Evolutionary conservation across 148 eudicot genomes (phyloP), one percentile per base, ranked within the genome.

Genomic region (Nepenthes mirabilis): DNA sequence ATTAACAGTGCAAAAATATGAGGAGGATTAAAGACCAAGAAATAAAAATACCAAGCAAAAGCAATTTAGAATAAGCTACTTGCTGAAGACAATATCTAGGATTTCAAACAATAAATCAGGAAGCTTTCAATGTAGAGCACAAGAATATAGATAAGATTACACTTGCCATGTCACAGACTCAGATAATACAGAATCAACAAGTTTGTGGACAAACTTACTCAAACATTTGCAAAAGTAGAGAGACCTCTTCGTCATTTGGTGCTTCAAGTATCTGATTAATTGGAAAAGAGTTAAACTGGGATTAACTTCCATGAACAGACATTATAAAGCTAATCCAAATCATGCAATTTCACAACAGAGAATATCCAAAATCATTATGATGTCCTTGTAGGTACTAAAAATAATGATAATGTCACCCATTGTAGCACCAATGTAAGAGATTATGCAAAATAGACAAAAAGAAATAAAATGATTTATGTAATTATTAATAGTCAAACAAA

Each of bases 201-300:
- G 47, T 5, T 37, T 9, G 34, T 33, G 57, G 59, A 55, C 45
- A 49, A 53, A 80, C 81, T 77, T 66, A 88, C 98, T 87, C 78
- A 76, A 88, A 93, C 63, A 88, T 69, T 73, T 79, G 88, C 64
- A 82, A 77, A 49, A 93, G 95, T 60, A 88, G 69, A 58, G 96
- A 71, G 70, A 93, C 87, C 74, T 93, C 98, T 74, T 93, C 95
- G 62, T 88, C 98, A 68, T 69, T 82, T 65, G 98, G 96, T 34
- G 87, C 76, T 75, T 80, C 88, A 68, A 88, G 94, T 70, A 93
- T 93, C 98, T 93, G 75, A 58, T 65, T 43, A 66, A 80, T 55
- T 23, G 72, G 50, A 69, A 75, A 74, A 70, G 59, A 51, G 64
- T 55, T 65, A 66, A 59, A 33, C 47, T 34, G 52, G 3, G 23